Evolutionary conservation across 1,139 yeast species (phyloP).

Genomic region (Magnusiomyces sp.): DNA sequence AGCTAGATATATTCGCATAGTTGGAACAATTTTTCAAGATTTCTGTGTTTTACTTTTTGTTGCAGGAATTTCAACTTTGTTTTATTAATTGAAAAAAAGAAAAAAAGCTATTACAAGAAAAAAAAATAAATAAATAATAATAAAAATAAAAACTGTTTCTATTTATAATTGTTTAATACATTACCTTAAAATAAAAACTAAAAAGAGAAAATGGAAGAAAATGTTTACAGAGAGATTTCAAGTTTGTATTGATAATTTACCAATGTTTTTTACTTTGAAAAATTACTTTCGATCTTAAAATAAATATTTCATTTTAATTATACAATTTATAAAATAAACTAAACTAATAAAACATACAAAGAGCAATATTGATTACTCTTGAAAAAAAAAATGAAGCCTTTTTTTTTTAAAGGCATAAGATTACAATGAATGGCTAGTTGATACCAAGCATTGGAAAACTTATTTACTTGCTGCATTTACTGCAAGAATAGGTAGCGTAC

Average conservation of each 20-base stretch:
- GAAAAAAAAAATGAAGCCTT: background rate
- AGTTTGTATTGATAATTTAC: background rate
- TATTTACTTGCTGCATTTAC: too few species aligned
- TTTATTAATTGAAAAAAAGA: background rate
- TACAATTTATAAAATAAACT: background rate
- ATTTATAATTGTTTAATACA: background rate
- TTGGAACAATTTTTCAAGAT: constrained; percentile 25
- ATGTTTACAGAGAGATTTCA: background rate
- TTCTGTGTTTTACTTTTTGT: constrained; percentile 27
- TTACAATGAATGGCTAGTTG: background rate
- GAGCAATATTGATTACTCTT: background rate
- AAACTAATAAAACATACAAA: background rate
- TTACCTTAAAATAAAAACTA: background rate
- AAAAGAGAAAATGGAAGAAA: background rate
- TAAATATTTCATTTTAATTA: background rate
- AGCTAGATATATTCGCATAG: constrained; percentile 23
- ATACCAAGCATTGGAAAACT: too few species aligned
- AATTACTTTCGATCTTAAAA: background rate
- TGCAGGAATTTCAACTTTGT: constrained; percentile 19
- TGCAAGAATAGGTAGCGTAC: too few species aligned
- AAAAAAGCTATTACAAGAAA: background rate
- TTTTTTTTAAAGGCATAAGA: background rate
- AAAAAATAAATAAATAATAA: background rate
- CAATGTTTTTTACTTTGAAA: background rate
- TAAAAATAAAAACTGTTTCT: background rate